Percentiles rank a stretch among this genome's conserved stretches.
phyloP scores from a whole-genome alignment of 768 basidiomycete genomes.

The Naganishia friedmannii region DNA sequence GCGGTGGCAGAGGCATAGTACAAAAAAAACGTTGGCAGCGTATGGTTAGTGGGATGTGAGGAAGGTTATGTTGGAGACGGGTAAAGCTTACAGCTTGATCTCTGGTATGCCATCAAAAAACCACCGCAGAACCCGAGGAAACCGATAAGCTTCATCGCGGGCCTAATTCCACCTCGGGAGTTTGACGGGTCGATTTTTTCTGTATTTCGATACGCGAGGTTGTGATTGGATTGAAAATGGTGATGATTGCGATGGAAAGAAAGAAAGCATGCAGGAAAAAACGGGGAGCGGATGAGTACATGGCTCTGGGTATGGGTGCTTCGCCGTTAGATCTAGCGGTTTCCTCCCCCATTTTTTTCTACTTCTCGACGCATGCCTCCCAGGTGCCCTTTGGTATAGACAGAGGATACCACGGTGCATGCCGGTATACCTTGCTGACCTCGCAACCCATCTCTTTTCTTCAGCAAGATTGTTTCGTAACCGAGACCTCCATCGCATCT shows the following conservation, averaged over 20 bases:
- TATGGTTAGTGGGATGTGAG: background rate
- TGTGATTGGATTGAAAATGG: background rate
- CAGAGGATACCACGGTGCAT: too few species aligned
- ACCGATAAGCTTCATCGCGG: slow-evolving; percentile 56
- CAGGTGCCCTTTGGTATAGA: too few species aligned
- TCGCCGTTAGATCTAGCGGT: too few species aligned
- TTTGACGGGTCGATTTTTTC: slow-evolving; percentile 52
- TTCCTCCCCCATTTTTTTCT: too few species aligned
- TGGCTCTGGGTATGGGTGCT: too few species aligned
- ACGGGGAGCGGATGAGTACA: too few species aligned
- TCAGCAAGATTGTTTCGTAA: too few species aligned
- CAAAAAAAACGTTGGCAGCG: background rate
- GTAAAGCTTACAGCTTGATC: slow-evolving; percentile 69
- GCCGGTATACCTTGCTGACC: too few species aligned
- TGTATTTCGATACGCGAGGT: slow-evolving; percentile 24
- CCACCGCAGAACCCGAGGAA: slow-evolving; percentile 83
- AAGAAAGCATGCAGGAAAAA: background rate
- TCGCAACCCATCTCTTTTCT: too few species aligned
- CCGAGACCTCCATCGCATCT: too few species aligned
- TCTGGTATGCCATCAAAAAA: slow-evolving; percentile 88
- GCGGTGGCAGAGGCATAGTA: slow-evolving; percentile 24
- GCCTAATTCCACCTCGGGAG: slow-evolving; percentile 49
- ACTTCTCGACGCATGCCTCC: too few species aligned
- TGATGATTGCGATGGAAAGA: background rate
- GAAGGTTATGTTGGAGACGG: background rate